Evolutionary conservation across 2,329 filamentous ascomycete genomes (phyloP), one percentile per base, ranked within the genome.

Genomic region (Teratosphaeria nubilosa): DNA sequence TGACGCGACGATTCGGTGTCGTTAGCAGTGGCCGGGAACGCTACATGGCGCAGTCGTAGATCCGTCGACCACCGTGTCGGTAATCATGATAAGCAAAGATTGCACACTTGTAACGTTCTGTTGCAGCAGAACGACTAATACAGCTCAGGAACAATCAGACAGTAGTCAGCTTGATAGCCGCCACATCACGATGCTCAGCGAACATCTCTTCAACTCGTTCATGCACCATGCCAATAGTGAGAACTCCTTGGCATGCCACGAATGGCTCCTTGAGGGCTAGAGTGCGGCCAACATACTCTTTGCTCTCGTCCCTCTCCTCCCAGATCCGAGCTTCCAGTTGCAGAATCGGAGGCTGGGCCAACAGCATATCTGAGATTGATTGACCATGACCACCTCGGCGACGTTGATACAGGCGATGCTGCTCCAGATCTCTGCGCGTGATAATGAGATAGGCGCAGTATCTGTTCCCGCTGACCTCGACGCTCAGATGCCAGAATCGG

Each of bases 251-350:
- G 30, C 45, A 60, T n/a, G 32, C n/a, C n/a, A 67, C 61, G 11
- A 59, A 13, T 14, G 63, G 53, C 14, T 65, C 56, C 16, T 27
- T 37, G 20, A 67, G 53, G n/a, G 52, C 57, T 13, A 51, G 58
- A 4, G 65, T 66, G 32, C 62, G 58, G 3, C 60, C 63, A 13
- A 64, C 54, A 53, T 64, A 65, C 27, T 66, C 64, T 56, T 60
- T 62, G 24, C 60, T 65, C 56, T 67, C 64, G 45, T 67, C 65
- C 11, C 60, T 55, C 51, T 67, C 64, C 51, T 65, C 65, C 59
- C 62, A 67, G 48, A 67, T 65, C 54, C 55, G 58, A 1, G 62
- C 62, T n/a, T 67, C 58, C 37, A 65, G 45, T n/a, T 53, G 56
- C 22, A 56, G 54, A 34, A 59, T 61, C 14, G 64, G 61, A 22